phyloP scores from a whole-genome alignment of 495 filamentous ascomycete genomes.

The Tirmania nivea region DNA sequence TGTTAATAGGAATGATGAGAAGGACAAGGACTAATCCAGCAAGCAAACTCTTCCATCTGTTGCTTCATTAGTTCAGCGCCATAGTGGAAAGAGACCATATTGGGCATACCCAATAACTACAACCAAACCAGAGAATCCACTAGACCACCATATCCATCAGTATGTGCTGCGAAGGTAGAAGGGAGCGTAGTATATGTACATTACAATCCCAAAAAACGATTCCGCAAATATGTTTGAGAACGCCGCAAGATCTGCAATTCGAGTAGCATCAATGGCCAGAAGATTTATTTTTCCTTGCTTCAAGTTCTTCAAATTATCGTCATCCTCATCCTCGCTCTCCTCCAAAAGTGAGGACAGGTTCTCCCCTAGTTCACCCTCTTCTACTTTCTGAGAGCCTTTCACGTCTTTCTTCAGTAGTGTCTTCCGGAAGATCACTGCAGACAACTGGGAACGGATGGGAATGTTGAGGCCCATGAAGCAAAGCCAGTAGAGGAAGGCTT shows the following conservation, averaged over 20 bases:
- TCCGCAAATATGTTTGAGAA: constrained; percentile 44
- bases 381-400: constrained; percentile 32
- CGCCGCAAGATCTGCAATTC: constrained; percentile 47
- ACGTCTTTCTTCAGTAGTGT: constrained; percentile 61
- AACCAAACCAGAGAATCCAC: constrained; percentile 34
- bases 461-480: constrained; percentile 40
- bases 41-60: constrained; percentile 39
- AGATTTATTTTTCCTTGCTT: constrained; percentile 64
- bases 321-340: constrained; percentile 22
- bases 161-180: no score
- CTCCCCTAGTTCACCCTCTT: constrained; percentile 11
- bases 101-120: constrained; percentile 36
- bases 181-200: constrained; percentile 10
- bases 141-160: not conserved
- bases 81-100: not conserved
- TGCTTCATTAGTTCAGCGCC: not conserved
- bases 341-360: constrained; percentile 13
- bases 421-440: constrained; percentile 55
- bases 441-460: constrained; percentile 46
- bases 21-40: constrained; percentile 44
- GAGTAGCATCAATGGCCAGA: constrained; percentile 52
- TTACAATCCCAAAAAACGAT: constrained; percentile 36
- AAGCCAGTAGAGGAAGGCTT: constrained; percentile 19
- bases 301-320: constrained; percentile 37
- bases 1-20: constrained; percentile 45